Evolutionary conservation across 305 asterid genomes (phyloP), one percentile per base, ranked within the genome.

Genomic region (Coffea humblotiana): DNA sequence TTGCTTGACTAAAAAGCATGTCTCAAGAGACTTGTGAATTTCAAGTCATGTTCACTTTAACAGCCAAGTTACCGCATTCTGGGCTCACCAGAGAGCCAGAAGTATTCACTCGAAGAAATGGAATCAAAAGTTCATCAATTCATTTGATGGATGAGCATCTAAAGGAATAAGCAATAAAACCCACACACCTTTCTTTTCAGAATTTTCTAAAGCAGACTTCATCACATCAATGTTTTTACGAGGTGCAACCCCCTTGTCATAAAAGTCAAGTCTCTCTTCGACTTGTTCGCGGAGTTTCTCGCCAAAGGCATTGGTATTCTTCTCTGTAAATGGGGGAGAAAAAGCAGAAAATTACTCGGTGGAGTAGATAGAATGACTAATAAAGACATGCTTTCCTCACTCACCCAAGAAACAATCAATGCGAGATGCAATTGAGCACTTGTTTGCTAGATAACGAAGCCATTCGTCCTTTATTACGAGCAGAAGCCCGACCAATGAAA

Each of bases 211-310:
- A 56, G 92, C 98, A 78, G 97, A 80, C 85, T 91, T 90, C 99
- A 95, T 95, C 84, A 92, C 89, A 74, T 95, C 99, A 18, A 94
- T 85, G 88, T 95, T 95, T 84, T 95, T 95, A 49, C 97, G 95
- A 68, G 98, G 97, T 77, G 99, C 99, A 81, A 94, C 97, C 47
- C 99, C 99, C 88, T 94, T 94, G 80, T 94, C 98, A 71, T 95
- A 95, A 72, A 95, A 95, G 68, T 95, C 98, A 2, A 95, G 97
- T 10, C 99, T 83, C 84, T 95, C 99, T 85, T 95, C 99, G 74
- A 95, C 99, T 89, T 95, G 99, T 87, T 95, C 97, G 54, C 98
- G 97, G 63, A 95, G 98, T 80, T 95, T 94, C 86, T 94, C 98
- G 32, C 99, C 99, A 79, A 87, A 95, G 64, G 93, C 81, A 74